These are phyloP conservation scores for Pythium coloratum DNA, from an alignment of 352 stramenopile genomes.

Conservation along the genomic window DNA sequence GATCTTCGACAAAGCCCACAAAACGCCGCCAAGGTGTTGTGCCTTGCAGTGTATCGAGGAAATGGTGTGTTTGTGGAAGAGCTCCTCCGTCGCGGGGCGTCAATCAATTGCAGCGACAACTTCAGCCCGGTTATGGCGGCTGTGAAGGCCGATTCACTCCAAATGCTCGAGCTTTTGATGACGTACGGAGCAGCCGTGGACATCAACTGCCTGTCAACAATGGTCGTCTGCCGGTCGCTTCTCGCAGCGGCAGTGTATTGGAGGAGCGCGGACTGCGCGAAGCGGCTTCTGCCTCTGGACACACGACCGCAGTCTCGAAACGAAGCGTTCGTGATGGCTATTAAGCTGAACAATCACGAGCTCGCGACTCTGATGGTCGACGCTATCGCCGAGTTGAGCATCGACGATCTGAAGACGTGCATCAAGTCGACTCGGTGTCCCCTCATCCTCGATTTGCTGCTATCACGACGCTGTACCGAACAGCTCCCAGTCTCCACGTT, in stretches of 20 bases:
- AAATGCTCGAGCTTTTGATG: background rate
- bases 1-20: background rate
- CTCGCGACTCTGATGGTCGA: background rate
- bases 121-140: background rate
- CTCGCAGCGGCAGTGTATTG: background rate
- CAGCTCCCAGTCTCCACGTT: background rate
- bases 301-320: background rate
- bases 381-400: background rate
- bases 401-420: background rate
- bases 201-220: too few species aligned
- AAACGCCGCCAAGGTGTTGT: background rate
- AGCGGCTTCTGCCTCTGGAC: background rate
- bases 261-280: background rate
- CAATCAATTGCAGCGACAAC: background rate
- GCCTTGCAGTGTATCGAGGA: background rate
- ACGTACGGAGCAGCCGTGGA: background rate
- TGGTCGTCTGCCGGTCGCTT: background rate
- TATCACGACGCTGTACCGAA: background rate
- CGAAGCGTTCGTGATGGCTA: background rate
- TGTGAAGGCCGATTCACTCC: background rate
- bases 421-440: background rate
- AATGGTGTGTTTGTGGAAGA: background rate
- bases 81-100: background rate
- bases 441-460: background rate
- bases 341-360: background rate